Evolutionary conservation across 768 basidiomycete species (phyloP).

Genomic region (Tricholoma terreum): DNA sequence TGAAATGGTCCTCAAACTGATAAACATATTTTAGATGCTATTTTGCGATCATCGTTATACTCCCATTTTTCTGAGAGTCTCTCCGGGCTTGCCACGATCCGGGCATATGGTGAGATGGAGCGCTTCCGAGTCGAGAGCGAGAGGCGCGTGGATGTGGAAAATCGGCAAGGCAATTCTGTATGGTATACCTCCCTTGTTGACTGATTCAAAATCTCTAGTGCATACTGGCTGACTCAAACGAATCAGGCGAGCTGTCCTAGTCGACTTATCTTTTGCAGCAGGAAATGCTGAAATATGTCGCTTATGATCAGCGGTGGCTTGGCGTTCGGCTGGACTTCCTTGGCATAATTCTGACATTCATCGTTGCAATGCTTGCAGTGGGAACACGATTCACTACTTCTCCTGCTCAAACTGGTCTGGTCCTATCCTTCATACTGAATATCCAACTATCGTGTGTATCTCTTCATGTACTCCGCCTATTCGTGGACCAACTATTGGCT

Average conservation of each 20-base stretch:
- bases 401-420: conserved; percentile 73
- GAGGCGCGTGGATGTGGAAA: conserved; percentile 77
- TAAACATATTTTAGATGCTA: conserved; percentile 51
- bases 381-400: conserved; percentile 71
- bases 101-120: conserved; percentile 78
- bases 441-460: conserved; percentile 61
- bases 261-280: neutral
- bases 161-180: conserved; percentile 44
- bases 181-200: conserved; percentile 1
- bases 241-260: conserved; percentile 54
- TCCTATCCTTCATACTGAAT: conserved; percentile 75
- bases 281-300: conserved; percentile 13
- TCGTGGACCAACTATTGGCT: conserved; percentile 6
- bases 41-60: conserved; percentile 84
- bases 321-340: conserved; percentile 88
- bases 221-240: conserved; percentile 82
- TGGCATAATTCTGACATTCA: conserved; percentile 69
- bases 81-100: conserved; percentile 81
- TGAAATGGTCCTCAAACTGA: neutral
- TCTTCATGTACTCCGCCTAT: neutral
- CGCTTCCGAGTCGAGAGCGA: conserved; percentile 78
- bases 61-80: conserved; percentile 92
- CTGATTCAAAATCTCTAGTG: conserved; percentile 34
- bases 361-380: conserved; percentile 77
- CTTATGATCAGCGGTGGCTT: conserved; percentile 63